These are phyloP conservation scores for Paratrypanosoma confusum DNA, from an alignment of 208 protist species.

Conservation along the genomic window DNA sequence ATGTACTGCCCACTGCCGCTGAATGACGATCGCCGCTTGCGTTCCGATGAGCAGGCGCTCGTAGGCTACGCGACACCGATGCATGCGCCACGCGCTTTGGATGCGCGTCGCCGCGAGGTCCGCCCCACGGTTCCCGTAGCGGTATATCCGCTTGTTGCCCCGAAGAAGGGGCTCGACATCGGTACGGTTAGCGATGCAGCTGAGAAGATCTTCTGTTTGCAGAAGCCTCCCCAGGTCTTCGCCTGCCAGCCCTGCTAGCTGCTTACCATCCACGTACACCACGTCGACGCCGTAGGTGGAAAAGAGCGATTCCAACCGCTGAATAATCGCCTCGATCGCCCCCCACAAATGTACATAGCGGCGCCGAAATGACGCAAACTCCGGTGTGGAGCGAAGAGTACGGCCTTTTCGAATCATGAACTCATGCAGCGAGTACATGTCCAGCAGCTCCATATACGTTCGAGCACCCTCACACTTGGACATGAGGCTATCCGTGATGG, in stretches of 20 bases:
- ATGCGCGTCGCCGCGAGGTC: constrained; percentile 76
- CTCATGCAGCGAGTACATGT: constrained; percentile 92
- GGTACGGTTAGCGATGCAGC: constrained; percentile 74
- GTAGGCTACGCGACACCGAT: constrained; percentile 68
- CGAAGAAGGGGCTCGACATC: constrained; percentile 62
- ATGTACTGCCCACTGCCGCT: constrained; percentile 74
- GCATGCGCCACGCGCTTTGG: constrained; percentile 85
- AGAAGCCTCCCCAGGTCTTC: constrained; percentile 47
- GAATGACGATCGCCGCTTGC: constrained; percentile 66
- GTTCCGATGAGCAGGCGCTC: constrained; percentile 66
- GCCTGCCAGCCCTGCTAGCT: constrained; percentile 57
- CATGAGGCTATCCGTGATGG: not conserved
- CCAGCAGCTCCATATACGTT: constrained; percentile 86
- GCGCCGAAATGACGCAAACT: constrained; percentile 87
- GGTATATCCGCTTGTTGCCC: constrained; percentile 36
- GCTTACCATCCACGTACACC: constrained; percentile 86
- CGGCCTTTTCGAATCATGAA: constrained; percentile 88
- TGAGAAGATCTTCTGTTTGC: constrained; percentile 38
- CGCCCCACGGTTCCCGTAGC: constrained; percentile 38
- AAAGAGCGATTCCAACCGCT: constrained; percentile 68
- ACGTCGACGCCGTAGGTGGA: constrained; percentile 69
- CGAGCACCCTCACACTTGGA: constrained; percentile 46
- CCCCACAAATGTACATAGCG: constrained; percentile 70
- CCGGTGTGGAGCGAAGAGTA: constrained; percentile 77
- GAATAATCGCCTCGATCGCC: constrained; percentile 68